Conservation (phyloP, 192 early-diverging fungal species). For the Martensiomyces pterosporus region DNA sequence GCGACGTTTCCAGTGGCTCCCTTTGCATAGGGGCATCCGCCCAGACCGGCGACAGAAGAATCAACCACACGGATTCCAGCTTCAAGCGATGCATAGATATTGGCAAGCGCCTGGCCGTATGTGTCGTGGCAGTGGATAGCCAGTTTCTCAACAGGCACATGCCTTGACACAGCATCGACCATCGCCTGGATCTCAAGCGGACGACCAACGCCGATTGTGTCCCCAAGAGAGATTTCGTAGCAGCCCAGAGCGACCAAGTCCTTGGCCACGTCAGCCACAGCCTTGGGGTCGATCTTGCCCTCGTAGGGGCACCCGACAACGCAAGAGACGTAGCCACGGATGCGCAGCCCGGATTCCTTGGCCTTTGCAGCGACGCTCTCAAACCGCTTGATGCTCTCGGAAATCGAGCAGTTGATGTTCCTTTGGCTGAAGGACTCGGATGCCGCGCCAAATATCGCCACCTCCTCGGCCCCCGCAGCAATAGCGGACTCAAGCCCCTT, state of each 20-base stretch:
- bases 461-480: constrained; percentile 73
- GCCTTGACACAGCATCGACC: constrained; percentile 64
- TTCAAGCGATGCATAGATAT: constrained; percentile 78
- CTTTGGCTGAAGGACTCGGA: constrained; percentile 82
- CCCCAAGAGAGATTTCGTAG: constrained; percentile 93
- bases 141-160: constrained; percentile 69
- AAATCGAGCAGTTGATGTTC: constrained; percentile 91
- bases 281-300: constrained; percentile 64
- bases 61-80: constrained; percentile 90
- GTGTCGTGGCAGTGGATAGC: constrained; percentile 98
- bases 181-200: constrained; percentile 62
- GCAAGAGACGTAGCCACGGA: constrained; percentile 82
- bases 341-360: constrained; percentile 55
- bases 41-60: constrained; percentile 87
- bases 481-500: constrained; percentile 81
- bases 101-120: constrained; percentile 93
- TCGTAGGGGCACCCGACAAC: constrained; percentile 95
- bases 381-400: constrained; percentile 75
- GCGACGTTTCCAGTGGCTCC: constrained; percentile 97
- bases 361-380: constrained; percentile 62
- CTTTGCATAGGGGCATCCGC: constrained; percentile 94
- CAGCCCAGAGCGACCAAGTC: constrained; percentile 84
- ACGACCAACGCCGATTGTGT: constrained; percentile 92
- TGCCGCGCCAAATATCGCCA: constrained; percentile 88
- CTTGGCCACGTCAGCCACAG: constrained; percentile 69